Conservation (phyloP, 2,329 filamentous ascomycete genomes). For the Cordyceps farinosa region DNA sequence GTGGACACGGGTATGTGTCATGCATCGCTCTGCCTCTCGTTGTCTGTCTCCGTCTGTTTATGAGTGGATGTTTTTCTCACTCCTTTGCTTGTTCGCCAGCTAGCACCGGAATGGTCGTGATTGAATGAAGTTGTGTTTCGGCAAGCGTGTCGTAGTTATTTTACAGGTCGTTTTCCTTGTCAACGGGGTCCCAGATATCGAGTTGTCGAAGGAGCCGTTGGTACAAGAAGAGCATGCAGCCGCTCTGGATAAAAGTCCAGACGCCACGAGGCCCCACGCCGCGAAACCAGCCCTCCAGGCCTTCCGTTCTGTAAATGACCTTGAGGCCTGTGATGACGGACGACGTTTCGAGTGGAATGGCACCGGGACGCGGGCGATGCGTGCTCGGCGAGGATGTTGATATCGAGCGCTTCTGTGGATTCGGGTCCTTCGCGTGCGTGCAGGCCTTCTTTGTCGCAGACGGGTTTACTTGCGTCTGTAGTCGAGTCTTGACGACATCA, state of each 20-base stretch:
- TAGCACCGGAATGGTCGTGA: not conserved
- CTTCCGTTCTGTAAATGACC: conserved; percentile 88
- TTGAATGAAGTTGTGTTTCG: not conserved
- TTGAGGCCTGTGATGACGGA: conserved; percentile 80
- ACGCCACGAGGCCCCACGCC: conserved; percentile 89
- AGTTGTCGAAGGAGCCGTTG: conserved; percentile 80
- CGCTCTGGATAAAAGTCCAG: conserved; percentile 96
- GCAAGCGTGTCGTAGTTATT: not conserved
- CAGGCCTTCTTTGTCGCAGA: conserved; percentile 25
- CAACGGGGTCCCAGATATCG: conserved; percentile 46
- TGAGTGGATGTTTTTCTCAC: not conserved
- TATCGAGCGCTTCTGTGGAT: conserved; percentile 66
- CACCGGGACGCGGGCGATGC: conserved; percentile 72
- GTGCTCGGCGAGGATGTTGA: conserved; percentile 89
- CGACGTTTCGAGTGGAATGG: conserved; percentile 79
- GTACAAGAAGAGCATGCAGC: conserved; percentile 94
- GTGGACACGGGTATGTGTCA: conserved; percentile 1
- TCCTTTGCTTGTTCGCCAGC: not conserved
- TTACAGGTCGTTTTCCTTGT: conserved; percentile 25
- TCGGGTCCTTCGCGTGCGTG: conserved; percentile 31
- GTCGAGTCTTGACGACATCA: conserved; percentile 94
- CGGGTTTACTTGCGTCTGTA: conserved; percentile 79
- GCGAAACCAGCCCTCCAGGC: conserved; percentile 84
- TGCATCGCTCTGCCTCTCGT: not conserved
- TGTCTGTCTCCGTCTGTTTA: not conserved